Base-by-base conservation (phyloP, 805 yeast species). In the Monosporozyma siamensis region DNA sequence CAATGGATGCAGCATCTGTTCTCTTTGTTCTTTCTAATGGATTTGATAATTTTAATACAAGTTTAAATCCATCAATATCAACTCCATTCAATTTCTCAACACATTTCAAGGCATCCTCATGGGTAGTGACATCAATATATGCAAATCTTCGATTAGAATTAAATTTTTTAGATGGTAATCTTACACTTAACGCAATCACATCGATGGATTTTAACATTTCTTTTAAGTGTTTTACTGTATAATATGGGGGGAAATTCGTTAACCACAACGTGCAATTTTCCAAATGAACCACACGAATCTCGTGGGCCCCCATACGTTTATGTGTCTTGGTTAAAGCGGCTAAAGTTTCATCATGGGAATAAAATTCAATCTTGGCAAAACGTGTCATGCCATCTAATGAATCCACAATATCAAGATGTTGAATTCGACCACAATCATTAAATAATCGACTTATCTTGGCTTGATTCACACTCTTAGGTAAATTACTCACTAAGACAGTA, bases 231-330 rank as follows among this genome's bases (percentile, higher is more conserved):
- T 56, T 59, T 20, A 65, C 64, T 0, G 69, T 66, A 44, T 57
- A 72, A 1, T 63, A 52, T 2, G 85, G 80, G 0, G 94, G 88
- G 51, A 74, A 84, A 52, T 85, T 85, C 0, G 89, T 74, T 2
- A 80, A 77, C 81, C 86, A 86, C 1, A 85, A 44, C 0, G 87
- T 80, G 29, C 74, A 65, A 11, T 71, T 65, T 17, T 62, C 53
- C 2, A 75, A 59, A 27, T 72, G 59, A 3, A 55, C 56, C 0
- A 85, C 82, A 3, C 51, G 39, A 0, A 85, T 63, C 30, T 65
- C 68, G 0, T 67, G 73, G 7, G 41, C 25, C 0, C 66, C 67
- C 0, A 80, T 44, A 8, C 45, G 53, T 52, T 80, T 81, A 44
- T 61, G 67, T 25, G 77, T 74, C 48, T 72, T 78, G 0, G 89